phyloP scores from a whole-genome alignment of 2,329 filamentous ascomycete genomes.

The Botrytis elliptica region DNA sequence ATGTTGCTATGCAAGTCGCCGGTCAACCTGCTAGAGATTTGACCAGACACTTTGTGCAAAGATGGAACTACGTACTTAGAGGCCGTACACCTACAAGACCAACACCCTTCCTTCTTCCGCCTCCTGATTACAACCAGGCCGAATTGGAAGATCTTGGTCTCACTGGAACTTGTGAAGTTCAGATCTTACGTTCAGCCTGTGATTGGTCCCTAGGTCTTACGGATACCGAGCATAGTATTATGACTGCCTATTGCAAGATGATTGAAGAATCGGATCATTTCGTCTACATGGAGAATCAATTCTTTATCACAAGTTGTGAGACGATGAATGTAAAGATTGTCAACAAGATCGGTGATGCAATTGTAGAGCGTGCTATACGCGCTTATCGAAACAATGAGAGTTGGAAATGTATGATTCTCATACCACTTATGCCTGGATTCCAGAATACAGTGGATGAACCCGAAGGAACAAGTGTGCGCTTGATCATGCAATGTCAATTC shows the following conservation, averaged over 20 bases:
- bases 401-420: constrained; percentile 87
- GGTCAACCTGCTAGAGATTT: constrained; percentile 93
- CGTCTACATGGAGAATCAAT: constrained; percentile 98
- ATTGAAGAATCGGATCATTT: constrained; percentile 96
- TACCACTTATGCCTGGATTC: constrained; percentile 97
- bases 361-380: constrained; percentile 86
- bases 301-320: constrained; percentile 92
- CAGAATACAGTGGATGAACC: constrained; percentile 94
- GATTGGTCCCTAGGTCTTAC: constrained; percentile 92
- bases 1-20: constrained; percentile 96
- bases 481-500: constrained; percentile 97
- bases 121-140: constrained; percentile 82
- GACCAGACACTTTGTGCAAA: constrained; percentile 92
- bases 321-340: constrained; percentile 84
- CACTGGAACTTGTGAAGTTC: constrained; percentile 92
- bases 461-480: constrained; percentile 87
- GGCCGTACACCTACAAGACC: constrained; percentile 91
- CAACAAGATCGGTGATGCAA: constrained; percentile 90
- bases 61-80: constrained; percentile 95
- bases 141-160: constrained; percentile 87
- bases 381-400: constrained; percentile 81
- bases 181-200: constrained; percentile 86
- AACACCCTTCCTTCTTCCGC: constrained; percentile 88
- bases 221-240: constrained; percentile 88
- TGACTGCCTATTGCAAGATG: constrained; percentile 90